Evolutionary conservation across 306 rosid genomes (phyloP).

Genomic region (Trifolium repens): DNA sequence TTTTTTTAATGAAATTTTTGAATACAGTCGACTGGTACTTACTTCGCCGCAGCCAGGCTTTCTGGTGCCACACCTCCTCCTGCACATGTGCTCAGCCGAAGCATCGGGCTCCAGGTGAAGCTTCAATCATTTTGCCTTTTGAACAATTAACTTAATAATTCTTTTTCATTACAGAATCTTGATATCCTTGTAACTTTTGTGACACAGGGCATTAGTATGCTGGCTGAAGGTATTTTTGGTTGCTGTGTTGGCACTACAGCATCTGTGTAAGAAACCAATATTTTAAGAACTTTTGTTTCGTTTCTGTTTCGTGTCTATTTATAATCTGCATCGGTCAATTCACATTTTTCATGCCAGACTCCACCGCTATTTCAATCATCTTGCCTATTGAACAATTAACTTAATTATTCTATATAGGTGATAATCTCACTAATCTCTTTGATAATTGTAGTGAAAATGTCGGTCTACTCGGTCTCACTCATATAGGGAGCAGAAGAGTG

Average conservation of each 20-base stretch:
- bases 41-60: constrained; percentile 89
- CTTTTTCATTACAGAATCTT: constrained; percentile 24
- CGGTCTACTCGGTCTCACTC: constrained; percentile 90
- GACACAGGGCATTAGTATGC: constrained; percentile 76
- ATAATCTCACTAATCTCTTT: constrained; percentile 24
- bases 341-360: neutral
- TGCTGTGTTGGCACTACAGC: constrained; percentile 78
- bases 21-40: constrained; percentile 86
- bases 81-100: constrained; percentile 72
- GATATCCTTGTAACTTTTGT: constrained; percentile 9
- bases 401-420: too few species aligned
- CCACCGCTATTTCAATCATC: neutral
- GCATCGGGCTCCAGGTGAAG: constrained; percentile 86
- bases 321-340: neutral
- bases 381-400: too few species aligned
- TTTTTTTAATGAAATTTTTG: constrained; percentile 34
- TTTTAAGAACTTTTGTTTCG: constrained; percentile 22
- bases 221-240: constrained; percentile 88
- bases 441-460: constrained; percentile 81
- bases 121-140: constrained; percentile 9
- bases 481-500: constrained; percentile 93
- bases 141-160: constrained; percentile 13
- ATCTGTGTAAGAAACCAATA: constrained; percentile 75
- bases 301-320: constrained; percentile 1
- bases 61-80: constrained; percentile 99